Evolutionary conservation across 108 stramenopile genomes (phyloP).

Genomic region (Chaetoceros muelleri): DNA sequence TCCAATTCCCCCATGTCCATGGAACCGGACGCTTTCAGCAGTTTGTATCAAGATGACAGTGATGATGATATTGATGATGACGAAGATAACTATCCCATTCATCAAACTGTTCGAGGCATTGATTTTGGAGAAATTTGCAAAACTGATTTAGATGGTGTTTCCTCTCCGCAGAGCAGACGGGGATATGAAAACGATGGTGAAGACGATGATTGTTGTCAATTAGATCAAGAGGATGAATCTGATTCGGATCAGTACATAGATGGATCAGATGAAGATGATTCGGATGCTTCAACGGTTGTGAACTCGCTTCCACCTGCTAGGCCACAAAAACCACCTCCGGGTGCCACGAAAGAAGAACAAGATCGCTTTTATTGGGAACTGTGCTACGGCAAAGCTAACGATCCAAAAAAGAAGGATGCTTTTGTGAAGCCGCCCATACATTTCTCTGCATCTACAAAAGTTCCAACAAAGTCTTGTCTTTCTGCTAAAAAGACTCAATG

Average conservation of each 20-base stretch:
- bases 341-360: constrained; percentile 21
- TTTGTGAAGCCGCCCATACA: background rate
- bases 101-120: background rate
- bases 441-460: background rate
- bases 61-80: background rate
- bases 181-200: background rate
- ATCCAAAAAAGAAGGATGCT: too few species aligned
- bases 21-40: background rate
- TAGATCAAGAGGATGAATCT: background rate
- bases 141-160: background rate
- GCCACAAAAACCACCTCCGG: constrained; percentile 7
- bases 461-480: background rate
- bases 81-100: background rate
- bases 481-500: background rate
- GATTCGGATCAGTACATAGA: too few species aligned
- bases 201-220: background rate
- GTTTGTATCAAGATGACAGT: background rate
- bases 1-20: background rate
- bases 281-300: background rate
- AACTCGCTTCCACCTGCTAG: background rate
- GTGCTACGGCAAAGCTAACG: constrained; percentile 15
- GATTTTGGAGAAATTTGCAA: background rate
- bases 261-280: background rate
- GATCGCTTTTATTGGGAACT: constrained; percentile 30
- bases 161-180: too few species aligned